Evolutionary conservation across 148 eudicot genomes (phyloP), one percentile per base, ranked within the genome.

Genomic region (Silene latifolia): DNA sequence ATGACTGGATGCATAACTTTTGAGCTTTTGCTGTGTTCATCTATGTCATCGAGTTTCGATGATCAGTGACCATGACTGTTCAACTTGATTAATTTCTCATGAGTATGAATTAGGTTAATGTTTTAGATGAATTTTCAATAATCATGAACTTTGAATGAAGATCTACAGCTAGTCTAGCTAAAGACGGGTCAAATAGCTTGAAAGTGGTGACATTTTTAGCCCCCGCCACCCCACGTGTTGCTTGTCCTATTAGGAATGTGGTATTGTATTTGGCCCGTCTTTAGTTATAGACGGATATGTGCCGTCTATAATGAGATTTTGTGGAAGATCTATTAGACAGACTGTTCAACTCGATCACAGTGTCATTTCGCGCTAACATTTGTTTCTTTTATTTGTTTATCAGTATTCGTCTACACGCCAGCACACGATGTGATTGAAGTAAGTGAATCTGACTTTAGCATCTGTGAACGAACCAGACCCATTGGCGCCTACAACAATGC

Each of bases 401-500:
- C 73, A 78, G 81, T 59, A 32, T 78, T 78, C 77, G 56, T 3
- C 32, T 78, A 78, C 73, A 72, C 73, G 4, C 81, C 73, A n/a
- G 73, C 58, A 39, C 73, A 78, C 10, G 81, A 78, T 4, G 81
- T 78, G 17, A 47, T 78, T 0, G 81, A 78, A 59, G 67, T 78
- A 59, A 58, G 59, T 42, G 56, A 67, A 59, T 8, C 76, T 5
- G 67, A 73, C 44, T 73, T 72, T 29, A 4, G 3, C 14, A 13
- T 29, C 2, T 78, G 81, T 58, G 61, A 59, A 4, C 59, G 53
- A 14, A 72, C 46, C 76, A 67, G 77, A 61, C 72, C 81, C 6
- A 47, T 78, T 57, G 72, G 68, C 0, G 48, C 68, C 56, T 67
- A 78, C 44, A 63, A 65, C 13, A 76, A 72, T 14, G 27, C 15